Base-by-base conservation (phyloP, 306 rosid species). In the Gleditsia sinensis region DNA sequence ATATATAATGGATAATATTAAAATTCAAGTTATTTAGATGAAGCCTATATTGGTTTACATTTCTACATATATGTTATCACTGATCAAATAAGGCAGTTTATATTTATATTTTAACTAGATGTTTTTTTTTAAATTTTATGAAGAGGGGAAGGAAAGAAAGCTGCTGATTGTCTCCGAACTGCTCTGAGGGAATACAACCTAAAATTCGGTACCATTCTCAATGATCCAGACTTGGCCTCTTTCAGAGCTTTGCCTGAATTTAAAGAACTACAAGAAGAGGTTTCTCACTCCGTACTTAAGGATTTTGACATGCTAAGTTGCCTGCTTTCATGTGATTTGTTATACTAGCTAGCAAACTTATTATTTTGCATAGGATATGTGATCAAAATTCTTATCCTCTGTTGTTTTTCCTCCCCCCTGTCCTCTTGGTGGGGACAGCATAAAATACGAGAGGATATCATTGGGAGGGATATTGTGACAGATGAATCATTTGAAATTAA, bases 211-310 rank as follows among this genome's bases (percentile, higher is more conserved):
- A 94, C 99, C 45, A 86, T 94, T 84, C 87, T 94, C 84, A 94
- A 94, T 77, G 97, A 94, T 84, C 96, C 99, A 17, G 97, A 94
- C 83, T 83, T 94, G 92, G 95, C 99, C 81, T 92, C 99, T 59
- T 91, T 94, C 79, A 82, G 99, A 86, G 92, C 96, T 64, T 80
- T 88, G 81, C 99, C 99, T 46, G 99, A 94, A 77, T 94, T 87
- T 83, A 92, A 88, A 65, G 96, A 94, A 79, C 85, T 92, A 79
- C 96, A 90, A 69, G 97, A 92, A 87, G 97, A 94, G 97, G 99
- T 92, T 72, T 49, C 76, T 77, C 39, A 21, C 39, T 79, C 54
- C 81, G 71, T 57, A 57, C 69, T 79, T 46, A 11, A 14, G n/a
- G 33, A 62, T 48, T 54, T 79, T 65, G 8, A 62, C 11, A 12